Evolutionary conservation across 768 basidiomycete genomes (phyloP).

Genomic region (Thelephora ganbajun): DNA sequence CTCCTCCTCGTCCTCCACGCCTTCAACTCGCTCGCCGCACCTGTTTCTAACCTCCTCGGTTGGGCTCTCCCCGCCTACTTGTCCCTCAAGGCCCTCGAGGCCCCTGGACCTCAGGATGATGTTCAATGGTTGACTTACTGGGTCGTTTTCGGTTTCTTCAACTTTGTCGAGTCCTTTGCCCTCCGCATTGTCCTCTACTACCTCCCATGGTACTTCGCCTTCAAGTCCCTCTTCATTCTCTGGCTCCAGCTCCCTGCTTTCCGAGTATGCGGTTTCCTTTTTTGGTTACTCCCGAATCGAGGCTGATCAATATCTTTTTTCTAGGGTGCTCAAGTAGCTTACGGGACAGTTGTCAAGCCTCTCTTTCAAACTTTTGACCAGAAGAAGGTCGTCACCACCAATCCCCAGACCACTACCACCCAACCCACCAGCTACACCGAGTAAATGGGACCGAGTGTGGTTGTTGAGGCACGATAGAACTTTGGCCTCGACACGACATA

Average conservation of each 20-base stretch:
- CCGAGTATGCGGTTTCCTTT: constrained; percentile 43
- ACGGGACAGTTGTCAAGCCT: constrained; percentile 67
- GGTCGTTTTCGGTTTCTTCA: constrained; percentile 90
- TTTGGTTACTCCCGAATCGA: constrained; percentile 7
- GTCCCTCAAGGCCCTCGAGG: constrained; percentile 89
- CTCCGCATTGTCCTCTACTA: constrained; percentile 81
- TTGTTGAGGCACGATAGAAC: too few species aligned
- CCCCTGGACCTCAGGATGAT: constrained; percentile 71
- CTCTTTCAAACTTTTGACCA: constrained; percentile 49
- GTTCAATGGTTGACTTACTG: constrained; percentile 98
- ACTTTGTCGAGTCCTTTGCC: constrained; percentile 81
- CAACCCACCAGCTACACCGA: background rate
- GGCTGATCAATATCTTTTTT: constrained; percentile 5
- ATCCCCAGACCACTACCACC: constrained; percentile 5
- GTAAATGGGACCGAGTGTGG: too few species aligned
- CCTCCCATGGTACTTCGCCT: constrained; percentile 85
- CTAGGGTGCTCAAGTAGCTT: constrained; percentile 79
- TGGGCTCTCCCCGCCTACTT: constrained; percentile 92
- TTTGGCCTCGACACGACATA: constrained; percentile 22
- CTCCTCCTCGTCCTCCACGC: constrained; percentile 65
- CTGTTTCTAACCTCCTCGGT: constrained; percentile 89
- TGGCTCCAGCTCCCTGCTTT: constrained; percentile 84
- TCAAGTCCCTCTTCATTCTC: constrained; percentile 84
- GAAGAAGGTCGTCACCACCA: constrained; percentile 5
- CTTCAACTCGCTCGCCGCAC: constrained; percentile 83